These are phyloP conservation scores for Selaginella tamariscina DNA, from an alignment of 75 land plant species.

Conservation along the genomic window DNA sequence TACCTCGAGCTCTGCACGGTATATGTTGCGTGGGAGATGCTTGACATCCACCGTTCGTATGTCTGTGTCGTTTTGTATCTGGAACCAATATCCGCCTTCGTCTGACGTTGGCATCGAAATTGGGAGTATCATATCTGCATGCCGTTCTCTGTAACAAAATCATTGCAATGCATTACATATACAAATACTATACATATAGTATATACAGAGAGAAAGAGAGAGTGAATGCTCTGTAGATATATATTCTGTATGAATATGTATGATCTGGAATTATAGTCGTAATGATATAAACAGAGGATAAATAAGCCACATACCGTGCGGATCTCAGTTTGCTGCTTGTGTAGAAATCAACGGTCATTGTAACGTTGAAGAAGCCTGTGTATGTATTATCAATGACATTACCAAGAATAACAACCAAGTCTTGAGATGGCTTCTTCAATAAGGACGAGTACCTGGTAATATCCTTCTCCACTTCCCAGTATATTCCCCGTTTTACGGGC, in stretches of 20 bases:
- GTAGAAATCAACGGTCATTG: slow-evolving; percentile 21
- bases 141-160: background rate
- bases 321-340: background rate
- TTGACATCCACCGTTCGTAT: background rate
- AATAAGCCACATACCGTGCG: no score
- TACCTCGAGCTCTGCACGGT: slow-evolving; percentile 71
- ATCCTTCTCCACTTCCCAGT: slow-evolving; percentile 77
- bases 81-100: slow-evolving; percentile 27
- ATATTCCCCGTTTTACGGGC: slow-evolving; percentile 51
- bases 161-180: no score
- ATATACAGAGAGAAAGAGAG: no score
- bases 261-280: no score
- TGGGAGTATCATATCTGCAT: slow-evolving; percentile 24
- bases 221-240: no score
- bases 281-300: no score
- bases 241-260: no score
- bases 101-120: slow-evolving; percentile 19
- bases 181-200: no score
- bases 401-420: slow-evolving; percentile 48
- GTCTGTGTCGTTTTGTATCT: slow-evolving; percentile 14
- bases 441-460: slow-evolving; percentile 61
- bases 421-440: slow-evolving; percentile 26
- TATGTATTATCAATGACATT: slow-evolving; percentile 30
- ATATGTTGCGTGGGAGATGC: slow-evolving; percentile 45
- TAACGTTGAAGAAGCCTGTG: slow-evolving; percentile 29